Evolutionary conservation across 2,329 filamentous ascomycete genomes (phyloP), one percentile per base, ranked within the genome.

Genomic region (Monilinia aucupariae): DNA sequence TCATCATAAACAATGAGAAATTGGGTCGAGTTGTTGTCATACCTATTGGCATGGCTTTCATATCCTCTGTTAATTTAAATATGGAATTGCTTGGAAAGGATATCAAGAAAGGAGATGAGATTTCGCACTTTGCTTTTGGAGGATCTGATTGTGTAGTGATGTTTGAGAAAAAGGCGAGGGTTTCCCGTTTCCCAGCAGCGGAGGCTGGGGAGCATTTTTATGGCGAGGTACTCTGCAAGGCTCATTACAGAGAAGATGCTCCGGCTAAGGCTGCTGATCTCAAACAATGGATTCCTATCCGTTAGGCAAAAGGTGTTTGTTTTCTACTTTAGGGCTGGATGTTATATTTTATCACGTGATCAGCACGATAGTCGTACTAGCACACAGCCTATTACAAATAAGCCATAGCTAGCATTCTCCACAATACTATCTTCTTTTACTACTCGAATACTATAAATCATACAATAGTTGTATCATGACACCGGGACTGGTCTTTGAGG

Each of bases 11-110:
- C 0, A 76, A 73, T 6, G 65, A 71, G 0, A 43, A 60, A 0
- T 63, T 67, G 15, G 76, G 77, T 2, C 66, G 73, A 22, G 76
- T 79, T 6, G 78, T 76, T 1, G 71, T 79, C 22, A 59, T 80
- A 32, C 77, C 77, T 0, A 76, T 79, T 59, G 77, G 77, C 10
- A 80, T 79, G 77, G 77, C 76, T 5, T 74, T 76, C 37, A 75
- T 80, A 0, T 78, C 77, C 2, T 78, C 76, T 3, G 75, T 79
- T 3, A 70, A 72, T 27, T 49, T 77, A 20, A 72, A 71, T 10
- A 69, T 66, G 27, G 59, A 65, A 15, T 8, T 60, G n/a, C 59
- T 63, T 2, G 68, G 66, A 13, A 50, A 67, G 20, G 48, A 49
- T 2, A 45, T 73, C 50, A 47, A 72, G n/a, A 79, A 79, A 65